phyloP scores from a whole-genome alignment of 331 rosid genomes.

The Spiraea crenata region DNA sequence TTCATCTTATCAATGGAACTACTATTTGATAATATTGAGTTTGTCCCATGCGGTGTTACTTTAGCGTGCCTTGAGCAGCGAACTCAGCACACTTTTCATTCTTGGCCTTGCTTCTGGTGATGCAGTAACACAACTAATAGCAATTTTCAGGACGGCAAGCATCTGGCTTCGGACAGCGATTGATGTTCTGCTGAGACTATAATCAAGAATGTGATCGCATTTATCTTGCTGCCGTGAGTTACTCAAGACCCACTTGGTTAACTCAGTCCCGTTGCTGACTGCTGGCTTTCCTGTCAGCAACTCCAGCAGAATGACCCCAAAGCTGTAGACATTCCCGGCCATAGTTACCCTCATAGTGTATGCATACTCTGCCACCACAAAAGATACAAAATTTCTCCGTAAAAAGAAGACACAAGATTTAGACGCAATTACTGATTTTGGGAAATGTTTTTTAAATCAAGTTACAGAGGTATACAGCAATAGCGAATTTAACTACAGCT shows the following conservation, averaged over 20 bases:
- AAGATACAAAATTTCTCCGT: neutral
- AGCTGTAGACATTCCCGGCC: slow-evolving; percentile 85
- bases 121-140: slow-evolving; percentile 58
- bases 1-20: neutral
- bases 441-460: neutral
- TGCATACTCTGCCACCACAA: slow-evolving; percentile 72
- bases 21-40: neutral
- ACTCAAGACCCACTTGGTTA: slow-evolving; percentile 64
- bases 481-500: neutral
- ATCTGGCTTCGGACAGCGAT: slow-evolving; percentile 61
- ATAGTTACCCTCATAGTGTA: slow-evolving; percentile 78
- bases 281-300: slow-evolving; percentile 84
- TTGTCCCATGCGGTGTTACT: neutral
- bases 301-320: slow-evolving; percentile 77
- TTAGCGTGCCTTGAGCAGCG: slow-evolving; percentile 76
- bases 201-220: slow-evolving; percentile 59
- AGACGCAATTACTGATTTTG: neutral
- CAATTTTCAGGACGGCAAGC: slow-evolving; percentile 66
- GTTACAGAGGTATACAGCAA: neutral
- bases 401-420: neutral
- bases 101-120: slow-evolving; percentile 78
- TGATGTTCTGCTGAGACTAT: slow-evolving; percentile 58
- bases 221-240: slow-evolving; percentile 41
- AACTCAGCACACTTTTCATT: slow-evolving; percentile 73
- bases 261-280: slow-evolving; percentile 74